Conservation (phyloP, 768 basidiomycete genomes). For the Infundibulicybe gibba region DNA sequence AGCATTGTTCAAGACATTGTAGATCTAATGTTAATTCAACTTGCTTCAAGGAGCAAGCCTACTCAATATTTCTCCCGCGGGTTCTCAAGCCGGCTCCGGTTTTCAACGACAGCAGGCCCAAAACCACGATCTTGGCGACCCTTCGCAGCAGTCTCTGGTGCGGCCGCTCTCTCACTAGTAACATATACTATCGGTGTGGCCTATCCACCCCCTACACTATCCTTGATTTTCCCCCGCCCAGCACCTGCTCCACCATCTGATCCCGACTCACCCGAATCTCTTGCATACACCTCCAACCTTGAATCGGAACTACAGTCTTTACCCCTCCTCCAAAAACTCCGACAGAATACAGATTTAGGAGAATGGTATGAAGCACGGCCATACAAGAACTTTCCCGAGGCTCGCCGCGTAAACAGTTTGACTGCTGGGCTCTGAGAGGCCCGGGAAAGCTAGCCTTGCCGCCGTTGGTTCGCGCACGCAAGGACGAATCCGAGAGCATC, state of each 20-base stretch:
- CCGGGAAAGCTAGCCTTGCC: slow-evolving; percentile 81
- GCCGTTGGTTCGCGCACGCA: slow-evolving; percentile 70
- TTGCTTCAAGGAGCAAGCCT: no score
- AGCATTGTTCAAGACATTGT: no score
- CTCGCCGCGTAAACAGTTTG: slow-evolving; percentile 75
- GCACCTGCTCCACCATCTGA: slow-evolving; percentile 66
- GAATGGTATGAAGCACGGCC: slow-evolving; percentile 82
- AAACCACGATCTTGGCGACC: slow-evolving; percentile 15
- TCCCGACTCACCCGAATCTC: slow-evolving; percentile 52
- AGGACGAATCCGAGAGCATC: slow-evolving; percentile 72
- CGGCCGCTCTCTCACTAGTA: slow-evolving; percentile 29
- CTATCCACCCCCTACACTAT: slow-evolving; percentile 64
- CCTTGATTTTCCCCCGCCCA: slow-evolving; percentile 70
- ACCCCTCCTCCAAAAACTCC: slow-evolving; percentile 47
- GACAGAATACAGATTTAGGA: slow-evolving; percentile 42
- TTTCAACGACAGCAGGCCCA: slow-evolving; percentile 3
- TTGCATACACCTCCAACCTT: slow-evolving; percentile 52
- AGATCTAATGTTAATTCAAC: no score
- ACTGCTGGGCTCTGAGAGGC: slow-evolving; percentile 85
- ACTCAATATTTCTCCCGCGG: no score
- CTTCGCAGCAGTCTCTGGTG: slow-evolving; percentile 22
- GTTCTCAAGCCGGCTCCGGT: no score
- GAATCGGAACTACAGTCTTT: slow-evolving; percentile 70
- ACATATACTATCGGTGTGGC: slow-evolving; percentile 59
- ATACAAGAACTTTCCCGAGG: slow-evolving; percentile 65